A percentile compares a stretch with the other conserved stretches of the same genome.
phyloP scores from a whole-genome alignment of 2,329 filamentous ascomycete species.

The Aureobasidium sp. region DNA sequence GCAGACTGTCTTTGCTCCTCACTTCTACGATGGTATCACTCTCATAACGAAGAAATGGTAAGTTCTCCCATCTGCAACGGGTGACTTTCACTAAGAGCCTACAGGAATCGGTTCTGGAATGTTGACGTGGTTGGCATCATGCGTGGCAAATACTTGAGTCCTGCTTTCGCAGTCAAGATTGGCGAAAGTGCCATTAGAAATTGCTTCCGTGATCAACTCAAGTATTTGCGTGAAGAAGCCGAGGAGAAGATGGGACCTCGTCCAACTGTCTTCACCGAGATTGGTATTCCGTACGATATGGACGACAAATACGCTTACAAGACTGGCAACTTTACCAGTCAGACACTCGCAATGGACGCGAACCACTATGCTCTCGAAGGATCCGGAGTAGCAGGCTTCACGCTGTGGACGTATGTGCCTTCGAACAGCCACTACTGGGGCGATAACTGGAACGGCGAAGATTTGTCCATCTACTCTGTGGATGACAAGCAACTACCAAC shows the following conservation, averaged over 20 bases:
- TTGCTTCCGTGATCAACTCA: slow-evolving; percentile 81
- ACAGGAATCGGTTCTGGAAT: slow-evolving; percentile 84
- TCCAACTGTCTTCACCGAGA: slow-evolving; percentile 86
- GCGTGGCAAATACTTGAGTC: slow-evolving; percentile 78
- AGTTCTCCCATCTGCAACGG: neutral
- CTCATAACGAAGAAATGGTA: slow-evolving; percentile 95
- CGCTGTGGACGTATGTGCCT: slow-evolving; percentile 79
- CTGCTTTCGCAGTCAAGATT: slow-evolving; percentile 85
- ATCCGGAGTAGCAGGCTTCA: slow-evolving; percentile 74
- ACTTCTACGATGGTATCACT: slow-evolving; percentile 96
- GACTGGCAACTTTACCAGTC: slow-evolving; percentile 89
- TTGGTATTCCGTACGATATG: slow-evolving; percentile 98
- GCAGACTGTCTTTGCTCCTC: slow-evolving; percentile 84
- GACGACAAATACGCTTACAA: slow-evolving; percentile 93
- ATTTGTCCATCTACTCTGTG: slow-evolving; percentile 78
- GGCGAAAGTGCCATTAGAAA: slow-evolving; percentile 93
- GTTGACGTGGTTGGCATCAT: slow-evolving; percentile 91
- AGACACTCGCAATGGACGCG: slow-evolving; percentile 87
- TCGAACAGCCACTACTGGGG: slow-evolving; percentile 72
- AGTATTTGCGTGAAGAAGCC: slow-evolving; percentile 76
- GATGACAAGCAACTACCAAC: slow-evolving; percentile 63
- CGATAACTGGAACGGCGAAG: slow-evolving; percentile 96
- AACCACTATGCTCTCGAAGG: slow-evolving; percentile 92
- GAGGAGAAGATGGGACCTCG: slow-evolving; percentile 81
- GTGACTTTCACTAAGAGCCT: slow-evolving; percentile 17